Conservation (phyloP, 306 rosid genomes). For the Dryas drummondii region DNA sequence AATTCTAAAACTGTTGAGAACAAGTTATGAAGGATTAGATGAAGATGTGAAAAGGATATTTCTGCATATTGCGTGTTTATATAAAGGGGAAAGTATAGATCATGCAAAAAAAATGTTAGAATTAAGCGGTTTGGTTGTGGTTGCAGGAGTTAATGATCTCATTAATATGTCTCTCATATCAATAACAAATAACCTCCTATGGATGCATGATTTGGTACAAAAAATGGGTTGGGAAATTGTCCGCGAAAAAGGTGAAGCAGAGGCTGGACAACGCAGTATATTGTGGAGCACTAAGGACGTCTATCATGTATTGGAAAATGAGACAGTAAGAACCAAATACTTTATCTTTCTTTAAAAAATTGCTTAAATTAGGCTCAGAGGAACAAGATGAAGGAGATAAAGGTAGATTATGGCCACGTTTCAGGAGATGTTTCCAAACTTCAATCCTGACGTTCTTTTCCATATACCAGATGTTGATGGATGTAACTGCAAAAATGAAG, state of each 20-base stretch:
- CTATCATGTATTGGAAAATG: no score
- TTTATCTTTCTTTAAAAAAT: no score
- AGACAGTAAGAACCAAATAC: no score
- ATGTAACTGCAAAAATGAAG: constrained; percentile 44
- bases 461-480: constrained; percentile 35
- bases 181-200: background rate
- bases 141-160: constrained; percentile 31
- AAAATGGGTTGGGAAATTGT: constrained; percentile 35
- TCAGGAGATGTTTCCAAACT: no score
- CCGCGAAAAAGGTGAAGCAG: background rate
- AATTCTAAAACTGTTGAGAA: background rate
- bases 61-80: constrained; percentile 32
- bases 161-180: constrained; percentile 37
- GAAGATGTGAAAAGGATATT: constrained; percentile 23
- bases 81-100: constrained; percentile 20
- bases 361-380: no score
- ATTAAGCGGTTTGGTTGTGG: background rate
- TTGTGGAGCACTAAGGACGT: no score
- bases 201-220: constrained; percentile 43
- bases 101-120: constrained; percentile 8
- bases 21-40: constrained; percentile 16
- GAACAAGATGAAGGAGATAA: no score
- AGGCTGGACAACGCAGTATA: background rate
- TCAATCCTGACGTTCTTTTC: no score
- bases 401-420: no score